A percentile compares a stretch with the other conserved stretches of the same genome.
These are phyloP conservation scores for Protomyces pachydermus DNA, from an alignment of 1,139 yeast species.

Conservation along the genomic window DNA sequence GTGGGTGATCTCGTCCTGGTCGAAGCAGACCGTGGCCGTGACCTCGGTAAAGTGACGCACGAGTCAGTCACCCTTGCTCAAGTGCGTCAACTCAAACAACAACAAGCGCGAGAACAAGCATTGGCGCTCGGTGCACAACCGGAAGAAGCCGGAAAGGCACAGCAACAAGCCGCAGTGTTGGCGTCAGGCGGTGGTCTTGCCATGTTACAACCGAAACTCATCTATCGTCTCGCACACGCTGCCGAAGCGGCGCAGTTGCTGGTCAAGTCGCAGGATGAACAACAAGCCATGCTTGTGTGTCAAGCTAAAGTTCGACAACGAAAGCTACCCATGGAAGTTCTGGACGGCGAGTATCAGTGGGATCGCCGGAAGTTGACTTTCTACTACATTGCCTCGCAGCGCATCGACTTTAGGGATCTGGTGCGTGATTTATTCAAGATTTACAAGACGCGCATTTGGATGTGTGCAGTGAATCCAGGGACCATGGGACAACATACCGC, in stretches of 20 bases:
- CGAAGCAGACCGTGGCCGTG: conserved; percentile 96
- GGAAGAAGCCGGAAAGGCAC: conserved; percentile 33
- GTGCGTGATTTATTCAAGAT: conserved; percentile 88
- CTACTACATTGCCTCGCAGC: conserved; percentile 65
- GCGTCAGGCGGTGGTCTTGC: conserved; percentile 36
- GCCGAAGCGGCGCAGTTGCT: conserved; percentile 58
- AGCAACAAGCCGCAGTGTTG: conserved; percentile 2
- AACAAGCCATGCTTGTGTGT: conserved; percentile 59
- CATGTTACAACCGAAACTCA: conserved; percentile 58
- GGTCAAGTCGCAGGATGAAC: conserved; percentile 63
- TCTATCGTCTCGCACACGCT: conserved; percentile 62
- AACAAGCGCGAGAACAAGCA: conserved; percentile 72
- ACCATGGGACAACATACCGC: neutral
- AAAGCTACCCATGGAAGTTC: conserved; percentile 47
- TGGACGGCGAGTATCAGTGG: conserved; percentile 88
- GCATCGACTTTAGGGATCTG: conserved; percentile 88
- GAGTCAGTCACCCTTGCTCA: conserved; percentile 56
- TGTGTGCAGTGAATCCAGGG: conserved; percentile 63
- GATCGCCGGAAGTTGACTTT: conserved; percentile 91
- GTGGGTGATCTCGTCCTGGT: conserved; percentile 82
- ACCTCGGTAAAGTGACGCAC: conserved; percentile 67
- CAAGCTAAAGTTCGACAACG: conserved; percentile 55
- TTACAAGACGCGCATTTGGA: conserved; percentile 95
- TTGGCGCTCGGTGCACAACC: conserved; percentile 47
- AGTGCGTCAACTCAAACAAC: conserved; percentile 75